Conservation (phyloP, 1,284 basidiomycete species). For the Irpex lacteus region DNA sequence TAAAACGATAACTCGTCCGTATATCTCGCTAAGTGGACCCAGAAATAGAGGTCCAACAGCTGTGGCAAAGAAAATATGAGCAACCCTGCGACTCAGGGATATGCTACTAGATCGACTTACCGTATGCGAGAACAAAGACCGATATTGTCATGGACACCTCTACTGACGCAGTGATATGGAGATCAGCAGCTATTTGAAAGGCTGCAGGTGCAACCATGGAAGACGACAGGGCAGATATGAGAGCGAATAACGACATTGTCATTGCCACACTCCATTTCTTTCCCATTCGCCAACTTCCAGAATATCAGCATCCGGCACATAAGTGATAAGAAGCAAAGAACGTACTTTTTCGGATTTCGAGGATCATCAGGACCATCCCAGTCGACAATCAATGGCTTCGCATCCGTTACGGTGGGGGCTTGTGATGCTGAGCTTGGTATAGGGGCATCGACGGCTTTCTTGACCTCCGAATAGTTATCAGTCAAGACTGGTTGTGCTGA, state of each 20-base stretch:
- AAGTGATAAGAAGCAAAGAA: background rate
- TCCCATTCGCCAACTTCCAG: constrained; percentile 3
- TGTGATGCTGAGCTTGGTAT: background rate
- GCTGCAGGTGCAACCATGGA: constrained; percentile 68
- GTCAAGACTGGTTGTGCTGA: background rate
- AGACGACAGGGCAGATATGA: constrained; percentile 59
- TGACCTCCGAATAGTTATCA: background rate
- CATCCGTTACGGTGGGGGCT: background rate
- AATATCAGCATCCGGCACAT: background rate
- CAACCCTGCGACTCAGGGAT: background rate
- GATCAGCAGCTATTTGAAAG: constrained; percentile 45
- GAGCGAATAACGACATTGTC: constrained; percentile 56
- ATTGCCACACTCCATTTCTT: constrained; percentile 56
- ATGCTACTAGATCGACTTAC: constrained; percentile 26
- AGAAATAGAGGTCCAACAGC: constrained; percentile 50
- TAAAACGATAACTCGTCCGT: constrained; percentile 35
- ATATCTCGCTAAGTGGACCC: constrained; percentile 53
- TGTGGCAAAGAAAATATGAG: constrained; percentile 9
- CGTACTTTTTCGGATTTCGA: constrained; percentile 34
- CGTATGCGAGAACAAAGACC: constrained; percentile 65
- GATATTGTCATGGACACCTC: constrained; percentile 57
- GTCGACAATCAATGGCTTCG: constrained; percentile 22
- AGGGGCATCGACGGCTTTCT: background rate
- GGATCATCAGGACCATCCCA: constrained; percentile 36
- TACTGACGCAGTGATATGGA: constrained; percentile 47